A percentile compares a stretch with the other conserved stretches of the same genome.
Evolutionary conservation across 371 early-diverging fungal genomes (phyloP).

Genomic region (Rhizopus stolonifer): DNA sequence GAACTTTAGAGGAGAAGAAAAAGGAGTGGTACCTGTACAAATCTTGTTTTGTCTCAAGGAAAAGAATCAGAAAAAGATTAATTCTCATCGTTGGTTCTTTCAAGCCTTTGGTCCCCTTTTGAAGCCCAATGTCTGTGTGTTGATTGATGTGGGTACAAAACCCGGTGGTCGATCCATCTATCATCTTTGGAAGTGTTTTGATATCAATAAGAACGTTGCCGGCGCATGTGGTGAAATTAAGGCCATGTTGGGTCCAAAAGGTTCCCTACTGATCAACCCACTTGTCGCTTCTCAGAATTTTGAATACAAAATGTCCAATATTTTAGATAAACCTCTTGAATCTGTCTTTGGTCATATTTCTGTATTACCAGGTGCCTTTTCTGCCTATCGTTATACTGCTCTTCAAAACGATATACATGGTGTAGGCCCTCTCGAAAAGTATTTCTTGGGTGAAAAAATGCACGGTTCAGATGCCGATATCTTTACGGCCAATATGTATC

Average conservation of each 20-base stretch:
- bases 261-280: constrained; percentile 75
- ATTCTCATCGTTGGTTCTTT: constrained; percentile 90
- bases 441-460: constrained; percentile 74
- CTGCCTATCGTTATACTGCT: constrained; percentile 78
- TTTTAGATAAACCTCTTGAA: constrained; percentile 86
- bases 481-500: constrained; percentile 73
- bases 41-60: constrained; percentile 80
- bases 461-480: constrained; percentile 65
- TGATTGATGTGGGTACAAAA: constrained; percentile 84
- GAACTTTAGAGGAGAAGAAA: constrained; percentile 61
- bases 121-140: constrained; percentile 73
- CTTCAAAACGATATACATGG: constrained; percentile 65
- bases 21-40: constrained; percentile 76
- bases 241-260: constrained; percentile 74
- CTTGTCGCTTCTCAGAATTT: constrained; percentile 88
- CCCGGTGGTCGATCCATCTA: constrained; percentile 63
- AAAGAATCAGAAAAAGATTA: constrained; percentile 74
- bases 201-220: constrained; percentile 67
- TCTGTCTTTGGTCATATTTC: constrained; percentile 85
- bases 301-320: constrained; percentile 87
- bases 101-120: constrained; percentile 80
- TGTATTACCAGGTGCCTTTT: constrained; percentile 84
- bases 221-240: constrained; percentile 90
- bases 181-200: constrained; percentile 79
- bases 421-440: constrained; percentile 70